Conservation (phyloP, 768 basidiomycete genomes). For the Arthromyces matolae region DNA sequence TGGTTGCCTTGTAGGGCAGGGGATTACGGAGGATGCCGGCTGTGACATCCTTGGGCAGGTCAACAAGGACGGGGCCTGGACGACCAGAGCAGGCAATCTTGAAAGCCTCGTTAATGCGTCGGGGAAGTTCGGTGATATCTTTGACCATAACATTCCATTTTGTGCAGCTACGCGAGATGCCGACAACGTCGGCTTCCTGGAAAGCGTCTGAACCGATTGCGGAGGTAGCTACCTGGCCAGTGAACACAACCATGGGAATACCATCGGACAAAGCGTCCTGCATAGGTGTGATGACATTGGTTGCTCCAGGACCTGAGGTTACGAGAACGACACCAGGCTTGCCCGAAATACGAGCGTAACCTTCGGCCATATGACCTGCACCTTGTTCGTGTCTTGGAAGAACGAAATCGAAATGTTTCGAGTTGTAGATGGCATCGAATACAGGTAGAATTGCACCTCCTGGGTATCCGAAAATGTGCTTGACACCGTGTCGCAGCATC, state of each 20-base stretch:
- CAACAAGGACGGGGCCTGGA: conserved; percentile 96
- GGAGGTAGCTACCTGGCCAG: conserved; percentile 98
- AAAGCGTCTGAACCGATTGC: conserved; percentile 98
- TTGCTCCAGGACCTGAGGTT: conserved; percentile 96
- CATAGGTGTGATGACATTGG: conserved; percentile 97
- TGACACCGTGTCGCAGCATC: conserved; percentile 96
- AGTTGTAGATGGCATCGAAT: conserved; percentile 99
- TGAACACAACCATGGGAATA: conserved; percentile 91
- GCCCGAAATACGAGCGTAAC: conserved; percentile 95
- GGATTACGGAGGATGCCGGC: conserved; percentile 85
- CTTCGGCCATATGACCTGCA: conserved; percentile 98
- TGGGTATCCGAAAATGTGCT: conserved; percentile 97
- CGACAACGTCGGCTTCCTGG: conserved; percentile 96
- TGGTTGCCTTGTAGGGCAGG: conserved; percentile 81
- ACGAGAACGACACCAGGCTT: conserved; percentile 98
- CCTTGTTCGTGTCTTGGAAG: conserved; percentile 97
- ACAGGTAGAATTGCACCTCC: conserved; percentile 98
- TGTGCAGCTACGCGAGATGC: conserved; percentile 94
- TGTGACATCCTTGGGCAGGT: conserved; percentile 98
- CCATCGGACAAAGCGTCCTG: conserved; percentile 96
- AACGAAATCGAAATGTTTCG: conserved; percentile 90
- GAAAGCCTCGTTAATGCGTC: conserved; percentile 98
- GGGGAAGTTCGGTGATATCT: conserved; percentile 89
- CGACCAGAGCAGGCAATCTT: conserved; percentile 97
- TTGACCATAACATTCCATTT: conserved; percentile 99